Conservation (phyloP, 805 yeast genomes). For the Barnettozyma siamensis region DNA sequence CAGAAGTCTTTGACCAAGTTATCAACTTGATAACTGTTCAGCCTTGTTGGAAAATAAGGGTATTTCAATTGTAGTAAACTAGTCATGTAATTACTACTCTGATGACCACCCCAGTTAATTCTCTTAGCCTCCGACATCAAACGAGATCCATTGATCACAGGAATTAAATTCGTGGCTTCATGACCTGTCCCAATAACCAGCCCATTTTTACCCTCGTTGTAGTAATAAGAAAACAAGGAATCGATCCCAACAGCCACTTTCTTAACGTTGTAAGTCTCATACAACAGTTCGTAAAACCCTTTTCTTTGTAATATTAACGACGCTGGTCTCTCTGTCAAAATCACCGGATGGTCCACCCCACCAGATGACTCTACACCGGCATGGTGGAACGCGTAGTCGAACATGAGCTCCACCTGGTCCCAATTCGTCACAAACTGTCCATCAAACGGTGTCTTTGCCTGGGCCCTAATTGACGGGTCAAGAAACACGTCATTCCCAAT, state of each 20-base stretch:
- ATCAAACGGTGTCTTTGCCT: slow-evolving; percentile 77
- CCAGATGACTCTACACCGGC: slow-evolving; percentile 51
- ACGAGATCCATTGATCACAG: slow-evolving; percentile 70
- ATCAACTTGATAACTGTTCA: slow-evolving; percentile 58
- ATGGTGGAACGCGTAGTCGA: slow-evolving; percentile 82
- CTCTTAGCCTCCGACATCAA: slow-evolving; percentile 64
- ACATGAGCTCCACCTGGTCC: slow-evolving; percentile 78
- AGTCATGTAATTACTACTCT: slow-evolving; percentile 56
- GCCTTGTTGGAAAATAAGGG: slow-evolving; percentile 82
- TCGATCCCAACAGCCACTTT: slow-evolving; percentile 78
- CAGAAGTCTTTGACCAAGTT: slow-evolving; percentile 70
- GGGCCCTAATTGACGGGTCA: slow-evolving; percentile 64
- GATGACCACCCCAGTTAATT: slow-evolving; percentile 89
- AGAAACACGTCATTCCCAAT: slow-evolving; percentile 78
- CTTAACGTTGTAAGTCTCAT: slow-evolving; percentile 77
- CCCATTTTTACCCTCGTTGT: slow-evolving; percentile 56
- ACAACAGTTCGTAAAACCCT: slow-evolving; percentile 73
- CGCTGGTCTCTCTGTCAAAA: slow-evolving; percentile 75
- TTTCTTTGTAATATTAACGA: slow-evolving; percentile 64
- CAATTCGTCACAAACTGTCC: slow-evolving; percentile 85
- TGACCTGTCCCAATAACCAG: slow-evolving; percentile 80
- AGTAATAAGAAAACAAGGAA: slow-evolving; percentile 68
- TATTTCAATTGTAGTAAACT: slow-evolving; percentile 71
- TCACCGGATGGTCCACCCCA: slow-evolving; percentile 70
- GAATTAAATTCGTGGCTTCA: slow-evolving; percentile 77